Evolutionary conservation across 2,329 filamentous ascomycete species (phyloP).

Genomic region (Xylariales sp.): DNA sequence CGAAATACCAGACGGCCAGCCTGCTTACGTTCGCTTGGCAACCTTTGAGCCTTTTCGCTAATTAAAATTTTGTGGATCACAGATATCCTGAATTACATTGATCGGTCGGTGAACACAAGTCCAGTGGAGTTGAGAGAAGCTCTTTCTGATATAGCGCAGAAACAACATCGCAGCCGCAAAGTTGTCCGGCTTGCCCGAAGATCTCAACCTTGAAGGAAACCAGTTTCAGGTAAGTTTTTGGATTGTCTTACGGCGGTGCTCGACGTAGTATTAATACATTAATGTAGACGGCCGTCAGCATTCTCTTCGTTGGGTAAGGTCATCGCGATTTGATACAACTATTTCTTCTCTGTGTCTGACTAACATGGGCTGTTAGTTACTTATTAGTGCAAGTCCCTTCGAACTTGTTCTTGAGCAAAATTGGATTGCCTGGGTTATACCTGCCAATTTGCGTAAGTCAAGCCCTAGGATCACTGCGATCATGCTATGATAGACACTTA

Average conservation of each 20-base stretch:
- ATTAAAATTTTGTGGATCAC: slow-evolving; percentile 2
- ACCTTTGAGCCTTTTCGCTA: slow-evolving; percentile 18
- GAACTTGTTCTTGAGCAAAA: slow-evolving; percentile 62
- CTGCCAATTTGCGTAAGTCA: slow-evolving; percentile 57
- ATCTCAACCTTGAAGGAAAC: slow-evolving; percentile 49
- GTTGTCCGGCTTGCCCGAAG: slow-evolving; percentile 59
- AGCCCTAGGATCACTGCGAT: background rate
- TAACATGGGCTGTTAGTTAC: slow-evolving; percentile 51
- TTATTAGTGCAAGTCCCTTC: slow-evolving; percentile 64
- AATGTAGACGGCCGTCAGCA: slow-evolving; percentile 59
- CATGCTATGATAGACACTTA: background rate
- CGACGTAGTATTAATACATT: slow-evolving; percentile 28
- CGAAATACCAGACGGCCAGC: background rate
- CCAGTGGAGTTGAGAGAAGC: background rate
- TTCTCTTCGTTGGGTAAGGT: slow-evolving; percentile 61
- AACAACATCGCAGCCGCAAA: slow-evolving; percentile 69
- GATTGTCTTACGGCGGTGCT: background rate
- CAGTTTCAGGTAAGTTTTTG: slow-evolving; percentile 51
- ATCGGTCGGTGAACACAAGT: slow-evolving; percentile 39
- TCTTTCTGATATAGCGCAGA: slow-evolving; percentile 44
- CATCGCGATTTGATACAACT: background rate
- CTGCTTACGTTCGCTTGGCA: slow-evolving; percentile 2
- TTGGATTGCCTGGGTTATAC: slow-evolving; percentile 61
- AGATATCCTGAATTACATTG: slow-evolving; percentile 48
- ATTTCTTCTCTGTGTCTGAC: background rate